Base-by-base conservation (phyloP, 2,329 filamentous ascomycete species). In the Xylariaceae sp. region DNA sequence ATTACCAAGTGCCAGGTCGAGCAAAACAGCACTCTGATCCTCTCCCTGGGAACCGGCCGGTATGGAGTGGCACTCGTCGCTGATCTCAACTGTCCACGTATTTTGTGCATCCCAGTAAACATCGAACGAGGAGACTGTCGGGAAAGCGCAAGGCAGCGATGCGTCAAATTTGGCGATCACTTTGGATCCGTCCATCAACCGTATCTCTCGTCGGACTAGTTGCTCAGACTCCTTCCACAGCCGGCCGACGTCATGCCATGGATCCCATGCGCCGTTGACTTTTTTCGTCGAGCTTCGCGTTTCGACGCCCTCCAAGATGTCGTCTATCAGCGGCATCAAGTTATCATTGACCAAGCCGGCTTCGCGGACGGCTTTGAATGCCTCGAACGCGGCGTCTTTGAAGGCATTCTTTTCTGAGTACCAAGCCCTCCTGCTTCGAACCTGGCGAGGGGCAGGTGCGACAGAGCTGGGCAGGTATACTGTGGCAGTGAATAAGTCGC, bases 311-410 rank as follows among this genome's bases (percentile, higher is more conserved):
- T 61, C 52, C 3, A 59, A 45, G 7, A 62, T 48, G n/a, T 67
- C 65, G 2, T 66, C 60, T 38, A 60, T 61, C 11, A 72, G 64
- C 7, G 90, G 90, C 28, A 95, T 68, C 0, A 96, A 63, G 51
- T 94, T 72, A 11, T 94, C 76, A 45, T 86, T 88, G 1, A 97
- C 62, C 4, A 96, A 66, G 0, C 83, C 83, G 17, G 75, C 81
- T 6, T 74, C 51, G 55, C 90, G 80, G 0, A 97, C 68, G 4
- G 69, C 69, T 15, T 76, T 63, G 54, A 89, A 95, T 1, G 88
- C 85, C 53, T 86, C 76, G 45, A 94, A 92, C 0, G 87, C 84
- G 1, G 83, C 87, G 59, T 96, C 90, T 54, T 84, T 87, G 50
- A 70, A 79, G 0, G 88, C 88, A 50, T 78, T 79, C 41, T 70